These are phyloP conservation scores for Mycena rosella DNA, from an alignment of 768 basidiomycete species.

Conservation along the genomic window DNA sequence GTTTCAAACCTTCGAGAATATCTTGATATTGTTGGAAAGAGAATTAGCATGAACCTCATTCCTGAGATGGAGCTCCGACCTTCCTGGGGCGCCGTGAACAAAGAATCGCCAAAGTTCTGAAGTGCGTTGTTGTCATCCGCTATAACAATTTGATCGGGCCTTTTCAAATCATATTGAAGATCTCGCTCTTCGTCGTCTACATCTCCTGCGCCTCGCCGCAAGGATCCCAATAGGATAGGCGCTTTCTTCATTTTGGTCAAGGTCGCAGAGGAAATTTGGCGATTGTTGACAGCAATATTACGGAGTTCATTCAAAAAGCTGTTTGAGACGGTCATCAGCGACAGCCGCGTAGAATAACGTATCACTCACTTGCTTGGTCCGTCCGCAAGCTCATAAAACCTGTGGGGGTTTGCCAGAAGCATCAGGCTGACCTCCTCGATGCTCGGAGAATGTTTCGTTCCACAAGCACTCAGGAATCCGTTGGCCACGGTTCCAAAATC, in stretches of 20 bases:
- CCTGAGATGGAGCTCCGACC: background rate
- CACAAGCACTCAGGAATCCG: slow-evolving; percentile 86
- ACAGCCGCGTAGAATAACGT: background rate
- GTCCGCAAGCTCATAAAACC: slow-evolving; percentile 79
- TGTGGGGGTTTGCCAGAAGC: slow-evolving; percentile 74
- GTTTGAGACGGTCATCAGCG: slow-evolving; percentile 43
- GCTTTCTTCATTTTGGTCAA: slow-evolving; percentile 75
- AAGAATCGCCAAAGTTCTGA: slow-evolving; percentile 80
- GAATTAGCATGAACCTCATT: background rate
- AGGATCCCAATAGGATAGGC: slow-evolving; percentile 80
- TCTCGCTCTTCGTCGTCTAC: slow-evolving; percentile 50
- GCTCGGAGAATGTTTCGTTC: slow-evolving; percentile 89
- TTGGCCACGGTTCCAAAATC: slow-evolving; percentile 89
- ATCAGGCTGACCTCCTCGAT: slow-evolving; percentile 84
- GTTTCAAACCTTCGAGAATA: slow-evolving; percentile 79
- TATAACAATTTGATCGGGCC: slow-evolving; percentile 79
- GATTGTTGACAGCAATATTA: slow-evolving; percentile 78
- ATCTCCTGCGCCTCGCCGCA: slow-evolving; percentile 60
- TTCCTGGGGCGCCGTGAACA: slow-evolving; percentile 90
- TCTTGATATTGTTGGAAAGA: slow-evolving; percentile 51
- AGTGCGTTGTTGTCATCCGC: slow-evolving; percentile 85
- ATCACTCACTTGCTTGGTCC: slow-evolving; percentile 73
- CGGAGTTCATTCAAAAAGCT: slow-evolving; percentile 86
- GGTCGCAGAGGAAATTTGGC: slow-evolving; percentile 65
- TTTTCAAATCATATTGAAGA: slow-evolving; percentile 77